These are phyloP conservation scores for Diplodia intermedia DNA, from an alignment of 2,329 filamentous ascomycete genomes.

Conservation along the genomic window DNA sequence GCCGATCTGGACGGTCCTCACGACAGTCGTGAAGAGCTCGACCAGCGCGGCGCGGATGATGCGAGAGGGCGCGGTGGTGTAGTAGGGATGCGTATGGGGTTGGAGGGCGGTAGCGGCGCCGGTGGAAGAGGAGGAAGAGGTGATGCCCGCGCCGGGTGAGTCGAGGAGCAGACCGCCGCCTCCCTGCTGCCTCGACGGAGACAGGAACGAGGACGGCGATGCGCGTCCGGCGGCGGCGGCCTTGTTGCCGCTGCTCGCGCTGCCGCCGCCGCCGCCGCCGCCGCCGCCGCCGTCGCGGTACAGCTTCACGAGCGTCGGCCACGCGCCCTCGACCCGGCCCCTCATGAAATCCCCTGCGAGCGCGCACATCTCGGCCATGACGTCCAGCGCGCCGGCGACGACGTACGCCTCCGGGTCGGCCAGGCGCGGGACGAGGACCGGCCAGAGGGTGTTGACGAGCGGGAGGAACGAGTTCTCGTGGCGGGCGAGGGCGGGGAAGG, in stretches of 20 bases:
- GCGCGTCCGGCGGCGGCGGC: not conserved
- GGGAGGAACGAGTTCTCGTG: constrained; percentile 88
- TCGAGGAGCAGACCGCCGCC: not conserved
- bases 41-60: constrained; percentile 71
- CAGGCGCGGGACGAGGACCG: constrained; percentile 73
- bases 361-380: constrained; percentile 72
- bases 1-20: constrained; percentile 67
- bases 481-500: constrained; percentile 72
- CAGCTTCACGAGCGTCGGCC: constrained; percentile 59
- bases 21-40: constrained; percentile 65
- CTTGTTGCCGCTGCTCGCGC: not conserved
- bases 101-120: constrained; percentile 7
- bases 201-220: not conserved
- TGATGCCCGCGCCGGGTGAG: not conserved
- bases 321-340: constrained; percentile 76
- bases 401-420: constrained; percentile 73
- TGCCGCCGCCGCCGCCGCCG: not conserved
- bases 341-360: constrained; percentile 82
- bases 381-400: constrained; percentile 71
- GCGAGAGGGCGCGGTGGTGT: constrained; percentile 62
- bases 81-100: constrained; percentile 42
- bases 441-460: constrained; percentile 89
- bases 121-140: not conserved
- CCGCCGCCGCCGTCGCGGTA: constrained; percentile 34
- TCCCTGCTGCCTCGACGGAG: not conserved